phyloP scores from a whole-genome alignment of 805 yeast genomes.

The Ogataea thermomethanolica region DNA sequence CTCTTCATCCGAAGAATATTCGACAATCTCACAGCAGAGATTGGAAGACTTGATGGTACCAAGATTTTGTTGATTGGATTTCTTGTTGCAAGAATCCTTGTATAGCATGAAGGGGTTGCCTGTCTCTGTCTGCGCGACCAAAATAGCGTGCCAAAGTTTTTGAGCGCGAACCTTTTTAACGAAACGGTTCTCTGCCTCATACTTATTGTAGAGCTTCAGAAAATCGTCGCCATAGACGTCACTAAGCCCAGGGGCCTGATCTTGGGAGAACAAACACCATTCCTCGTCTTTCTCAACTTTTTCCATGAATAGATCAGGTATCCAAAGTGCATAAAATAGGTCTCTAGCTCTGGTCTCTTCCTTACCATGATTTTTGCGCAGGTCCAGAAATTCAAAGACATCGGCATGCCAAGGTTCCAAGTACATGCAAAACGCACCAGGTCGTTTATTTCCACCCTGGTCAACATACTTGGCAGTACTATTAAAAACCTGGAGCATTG shows the following conservation, averaged over 20 bases:
- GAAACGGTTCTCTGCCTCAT: slow-evolving; percentile 69
- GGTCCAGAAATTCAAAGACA: slow-evolving; percentile 77
- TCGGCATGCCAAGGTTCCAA: slow-evolving; percentile 98
- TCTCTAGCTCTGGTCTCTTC: slow-evolving; percentile 94
- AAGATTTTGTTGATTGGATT: slow-evolving; percentile 86
- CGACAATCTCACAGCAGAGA: slow-evolving; percentile 91
- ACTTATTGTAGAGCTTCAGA: slow-evolving; percentile 61
- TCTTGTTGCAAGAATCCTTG: slow-evolving; percentile 86
- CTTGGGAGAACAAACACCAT: slow-evolving; percentile 91
- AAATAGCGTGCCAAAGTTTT: slow-evolving; percentile 82
- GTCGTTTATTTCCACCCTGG: slow-evolving; percentile 97
- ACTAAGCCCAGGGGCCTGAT: slow-evolving; percentile 79
- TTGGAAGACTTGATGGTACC: slow-evolving; percentile 93
- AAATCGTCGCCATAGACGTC: slow-evolving; percentile 87
- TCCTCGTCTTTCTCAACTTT: slow-evolving; percentile 73
- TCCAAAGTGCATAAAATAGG: slow-evolving; percentile 90
- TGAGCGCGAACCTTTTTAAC: slow-evolving; percentile 74
- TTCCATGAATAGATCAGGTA: slow-evolving; percentile 91
- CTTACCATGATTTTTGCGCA: slow-evolving; percentile 91
- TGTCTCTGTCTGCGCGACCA: slow-evolving; percentile 93
- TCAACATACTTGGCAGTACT: slow-evolving; percentile 96
- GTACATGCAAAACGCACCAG: slow-evolving; percentile 94
- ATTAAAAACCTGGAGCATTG: slow-evolving; percentile 95
- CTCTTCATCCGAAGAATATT: slow-evolving; percentile 88
- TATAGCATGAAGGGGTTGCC: slow-evolving; percentile 94